phyloP scores from a whole-genome alignment of 768 basidiomycete genomes.

The Auriculariales sp. region DNA sequence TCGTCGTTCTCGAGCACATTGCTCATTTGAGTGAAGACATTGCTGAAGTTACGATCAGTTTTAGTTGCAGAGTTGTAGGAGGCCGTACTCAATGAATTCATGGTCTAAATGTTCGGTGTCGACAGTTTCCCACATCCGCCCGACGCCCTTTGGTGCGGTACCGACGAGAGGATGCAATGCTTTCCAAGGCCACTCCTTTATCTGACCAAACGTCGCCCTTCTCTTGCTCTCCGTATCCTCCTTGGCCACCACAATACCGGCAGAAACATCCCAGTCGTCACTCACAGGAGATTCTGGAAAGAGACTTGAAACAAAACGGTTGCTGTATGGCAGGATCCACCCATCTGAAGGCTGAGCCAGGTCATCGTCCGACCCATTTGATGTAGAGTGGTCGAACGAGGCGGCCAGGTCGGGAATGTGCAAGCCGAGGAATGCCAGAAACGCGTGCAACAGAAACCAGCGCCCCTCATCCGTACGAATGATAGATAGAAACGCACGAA shows the following conservation, averaged over 20 bases:
- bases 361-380: slow-evolving; percentile 16
- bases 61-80: background rate
- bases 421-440: slow-evolving; percentile 58
- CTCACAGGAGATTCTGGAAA: slow-evolving; percentile 29
- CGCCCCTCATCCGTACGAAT: slow-evolving; percentile 22
- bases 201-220: slow-evolving; percentile 49
- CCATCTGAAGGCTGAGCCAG: slow-evolving; percentile 61
- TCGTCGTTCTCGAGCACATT: slow-evolving; percentile 28
- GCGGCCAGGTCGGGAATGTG: slow-evolving; percentile 51
- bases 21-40: slow-evolving; percentile 44
- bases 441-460: slow-evolving; percentile 43
- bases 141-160: slow-evolving; percentile 24
- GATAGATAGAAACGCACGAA: slow-evolving; percentile 39
- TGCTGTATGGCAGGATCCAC: slow-evolving; percentile 3
- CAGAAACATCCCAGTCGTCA: slow-evolving; percentile 31
- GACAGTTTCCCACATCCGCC: slow-evolving; percentile 25
- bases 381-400: slow-evolving; percentile 16
- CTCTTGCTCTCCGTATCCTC: slow-evolving; percentile 48
- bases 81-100: slow-evolving; percentile 23
- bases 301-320: slow-evolving; percentile 28
- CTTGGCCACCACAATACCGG: slow-evolving; percentile 51
- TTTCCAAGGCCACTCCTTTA: slow-evolving; percentile 49
- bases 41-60: slow-evolving; percentile 14
- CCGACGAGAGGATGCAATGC: slow-evolving; percentile 42
- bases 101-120: slow-evolving; percentile 40